These are phyloP conservation scores for Lactarius tabidus DNA, from an alignment of 768 basidiomycete species.

Conservation along the genomic window DNA sequence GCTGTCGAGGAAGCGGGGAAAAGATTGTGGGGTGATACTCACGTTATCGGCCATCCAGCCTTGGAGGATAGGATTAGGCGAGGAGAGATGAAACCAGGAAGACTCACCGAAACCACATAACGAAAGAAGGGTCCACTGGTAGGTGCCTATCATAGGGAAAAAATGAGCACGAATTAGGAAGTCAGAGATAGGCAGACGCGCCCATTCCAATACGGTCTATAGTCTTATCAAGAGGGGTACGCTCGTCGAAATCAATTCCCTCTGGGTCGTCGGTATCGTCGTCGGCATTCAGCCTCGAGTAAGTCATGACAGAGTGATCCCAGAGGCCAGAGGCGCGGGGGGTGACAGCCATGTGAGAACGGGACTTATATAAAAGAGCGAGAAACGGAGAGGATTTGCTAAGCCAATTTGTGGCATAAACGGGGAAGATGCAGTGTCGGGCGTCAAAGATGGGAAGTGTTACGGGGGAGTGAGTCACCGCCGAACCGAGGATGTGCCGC, in stretches of 20 bases:
- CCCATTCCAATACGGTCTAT: conserved; percentile 93
- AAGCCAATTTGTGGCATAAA: conserved; percentile 1
- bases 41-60: conserved; percentile 96
- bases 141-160: conserved; percentile 51
- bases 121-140: conserved; percentile 78
- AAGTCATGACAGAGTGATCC: conserved; percentile 38
- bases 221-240: conserved; percentile 67
- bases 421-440: not conserved
- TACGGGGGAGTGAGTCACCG: not conserved
- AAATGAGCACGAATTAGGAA: too few species aligned
- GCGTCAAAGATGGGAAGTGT: not conserved
- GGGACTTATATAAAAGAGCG: conserved; percentile 7
- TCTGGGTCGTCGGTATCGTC: conserved; percentile 32
- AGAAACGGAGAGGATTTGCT: not conserved
- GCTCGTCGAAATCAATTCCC: conserved; percentile 30
- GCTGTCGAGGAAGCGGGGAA: conserved; percentile 3
- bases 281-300: conserved; percentile 34
- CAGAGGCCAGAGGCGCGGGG: conserved; percentile 51
- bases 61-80: conserved; percentile 29
- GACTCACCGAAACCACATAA: conserved; percentile 84
- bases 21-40: conserved; percentile 27
- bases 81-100: not conserved
- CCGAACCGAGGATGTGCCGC: not conserved
- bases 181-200: conserved; percentile 24
- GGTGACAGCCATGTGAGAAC: conserved; percentile 31